Base-by-base conservation (phyloP, 768 basidiomycete genomes). In the Phaeotremella fagi region DNA sequence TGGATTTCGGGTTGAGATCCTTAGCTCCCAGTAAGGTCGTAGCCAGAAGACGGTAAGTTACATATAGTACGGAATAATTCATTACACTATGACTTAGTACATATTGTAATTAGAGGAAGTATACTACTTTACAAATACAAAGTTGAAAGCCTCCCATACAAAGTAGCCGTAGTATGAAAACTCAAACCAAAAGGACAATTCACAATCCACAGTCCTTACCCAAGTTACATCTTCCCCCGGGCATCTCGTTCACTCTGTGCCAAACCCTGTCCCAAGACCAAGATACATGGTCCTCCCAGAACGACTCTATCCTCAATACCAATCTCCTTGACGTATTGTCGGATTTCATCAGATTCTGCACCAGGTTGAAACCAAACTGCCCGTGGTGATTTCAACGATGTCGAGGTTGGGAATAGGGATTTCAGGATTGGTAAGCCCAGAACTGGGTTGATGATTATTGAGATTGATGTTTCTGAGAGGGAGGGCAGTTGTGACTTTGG, bases 321-420 rank as follows among this genome's bases (percentile, higher is more conserved):
- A 46, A 85, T 83, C 53, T 83, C 80, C 35, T 81, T 79, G 69
- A 91, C 83, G 63, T 81, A 91, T 15, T 77, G 64, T 15, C 78
- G 73, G 43, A 90, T 87, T 2, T 75, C 74, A 15, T 77, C 79
- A 63, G 88, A 84, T 59, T 85, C 83, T 5, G 89, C 87, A 20
- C 89, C 89, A 5, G 90, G 90, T 71, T 94, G 90, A 26, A 92
- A 80, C 90, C 90, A 94, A 38, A 90, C 78, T 2, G 83, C 80
- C 74, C 73, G n/a, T 82, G 80, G n/a, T 79, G 78, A 70, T 11
- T 84, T 83, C 1, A 48, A 20, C 16, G 31, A 7, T 16, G 31
- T 16, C 31, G 31, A 7, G 16, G 31, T 7, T 33, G 63, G 55
- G 50, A 60, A 72, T 4, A 72, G 64, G 5, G 51, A 42, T 55